A percentile compares a stretch with the other conserved stretches of the same genome.
Conservation (phyloP, 1,139 yeast genomes). For the Geotrichum cucujoidarum region DNA sequence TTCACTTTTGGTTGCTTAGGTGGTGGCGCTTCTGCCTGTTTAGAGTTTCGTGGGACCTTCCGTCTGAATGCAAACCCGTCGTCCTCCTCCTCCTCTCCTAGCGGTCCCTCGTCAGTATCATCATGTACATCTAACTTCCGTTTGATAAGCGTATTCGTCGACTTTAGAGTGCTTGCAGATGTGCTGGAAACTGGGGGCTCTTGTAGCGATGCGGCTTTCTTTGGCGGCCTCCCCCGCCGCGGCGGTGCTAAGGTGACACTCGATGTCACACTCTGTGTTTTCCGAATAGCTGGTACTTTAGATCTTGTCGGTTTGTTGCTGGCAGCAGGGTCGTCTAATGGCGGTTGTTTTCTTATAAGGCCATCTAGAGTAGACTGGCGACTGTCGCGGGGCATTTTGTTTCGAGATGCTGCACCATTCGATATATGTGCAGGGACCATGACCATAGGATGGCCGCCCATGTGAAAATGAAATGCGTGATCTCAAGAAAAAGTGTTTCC, state of each 20-base stretch:
- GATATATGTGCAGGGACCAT: constrained; percentile 17
- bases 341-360: background rate
- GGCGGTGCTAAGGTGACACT: background rate
- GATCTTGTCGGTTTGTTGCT: background rate
- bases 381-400: constrained; percentile 1
- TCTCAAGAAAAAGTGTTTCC: no score
- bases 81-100: constrained; percentile 21
- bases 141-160: no score
- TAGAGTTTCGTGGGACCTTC: constrained; percentile 5
- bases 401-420: constrained; percentile 11
- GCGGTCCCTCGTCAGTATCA: constrained; percentile 3
- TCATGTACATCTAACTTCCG: background rate
- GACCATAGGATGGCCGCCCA: constrained; percentile 19
- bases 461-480: no score
- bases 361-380: constrained; percentile 5
- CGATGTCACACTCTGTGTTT: background rate
- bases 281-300: constrained; percentile 7
- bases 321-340: background rate
- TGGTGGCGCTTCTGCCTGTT: constrained; percentile 1
- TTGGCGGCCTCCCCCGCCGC: constrained; percentile 3
- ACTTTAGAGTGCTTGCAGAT: no score
- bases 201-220: background rate
- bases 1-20: constrained; percentile 4
- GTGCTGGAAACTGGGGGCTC: background rate
- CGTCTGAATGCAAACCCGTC: constrained; percentile 25